Evolutionary conservation across 305 asterid genomes (phyloP).

Genomic region (Fraxinus platypoda): DNA sequence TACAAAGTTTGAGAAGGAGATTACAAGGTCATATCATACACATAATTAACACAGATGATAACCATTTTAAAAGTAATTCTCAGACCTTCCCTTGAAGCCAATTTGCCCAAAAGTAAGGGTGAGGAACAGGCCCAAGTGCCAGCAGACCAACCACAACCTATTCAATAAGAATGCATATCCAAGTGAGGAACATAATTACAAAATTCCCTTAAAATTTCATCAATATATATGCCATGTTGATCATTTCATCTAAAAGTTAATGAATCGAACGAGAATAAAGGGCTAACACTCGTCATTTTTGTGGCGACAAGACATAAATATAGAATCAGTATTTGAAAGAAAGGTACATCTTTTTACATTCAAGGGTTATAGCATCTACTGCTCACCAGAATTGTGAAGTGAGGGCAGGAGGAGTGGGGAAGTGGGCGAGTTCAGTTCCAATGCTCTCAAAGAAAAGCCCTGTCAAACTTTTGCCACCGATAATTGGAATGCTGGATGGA

Average conservation of each 20-base stretch:
- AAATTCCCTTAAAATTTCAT: background rate
- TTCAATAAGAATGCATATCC: background rate
- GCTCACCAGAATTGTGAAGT: constrained; percentile 73
- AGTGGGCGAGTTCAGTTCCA: constrained; percentile 80
- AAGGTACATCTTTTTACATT: too few species aligned
- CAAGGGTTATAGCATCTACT: too few species aligned
- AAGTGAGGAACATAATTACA: background rate
- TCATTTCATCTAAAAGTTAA: background rate
- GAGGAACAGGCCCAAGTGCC: constrained; percentile 86
- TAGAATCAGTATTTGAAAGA: background rate
- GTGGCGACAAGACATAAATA: background rate
- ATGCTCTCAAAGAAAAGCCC: constrained; percentile 92
- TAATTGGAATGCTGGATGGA: constrained; percentile 82
- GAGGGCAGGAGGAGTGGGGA: constrained; percentile 81
- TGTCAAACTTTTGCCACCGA: constrained; percentile 75
- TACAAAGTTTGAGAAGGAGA: background rate
- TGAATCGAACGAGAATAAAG: too few species aligned
- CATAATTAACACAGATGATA: background rate
- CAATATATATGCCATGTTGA: background rate
- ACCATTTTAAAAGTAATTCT: constrained; percentile 58
- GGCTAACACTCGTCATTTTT: too few species aligned
- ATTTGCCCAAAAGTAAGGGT: constrained; percentile 92
- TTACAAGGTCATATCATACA: constrained; percentile 15
- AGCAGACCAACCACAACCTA: constrained; percentile 85
- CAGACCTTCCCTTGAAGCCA: constrained; percentile 99